These are phyloP conservation scores for Trichosanthes cucumerina DNA, from an alignment of 306 rosid species.

Conservation along the genomic window DNA sequence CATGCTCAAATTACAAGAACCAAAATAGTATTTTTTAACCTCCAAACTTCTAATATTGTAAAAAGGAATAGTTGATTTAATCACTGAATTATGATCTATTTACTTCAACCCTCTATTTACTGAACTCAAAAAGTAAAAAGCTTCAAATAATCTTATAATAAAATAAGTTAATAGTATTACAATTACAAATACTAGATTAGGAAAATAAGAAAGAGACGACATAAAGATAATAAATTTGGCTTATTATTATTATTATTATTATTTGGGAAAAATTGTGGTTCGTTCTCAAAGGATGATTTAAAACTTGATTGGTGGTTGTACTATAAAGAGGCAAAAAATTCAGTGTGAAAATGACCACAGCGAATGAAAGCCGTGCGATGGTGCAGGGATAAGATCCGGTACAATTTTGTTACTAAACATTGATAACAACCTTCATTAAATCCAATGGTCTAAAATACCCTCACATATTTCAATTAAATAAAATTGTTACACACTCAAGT, in stretches of 20 bases:
- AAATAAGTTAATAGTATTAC: too few species aligned
- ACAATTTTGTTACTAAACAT: neutral
- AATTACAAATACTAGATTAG: neutral
- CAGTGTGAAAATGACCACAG: neutral
- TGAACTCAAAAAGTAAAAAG: too few species aligned
- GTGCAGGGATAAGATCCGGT: slow-evolving; percentile 1
- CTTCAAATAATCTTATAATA: too few species aligned
- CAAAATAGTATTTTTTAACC: too few species aligned
- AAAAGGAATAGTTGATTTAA: too few species aligned
- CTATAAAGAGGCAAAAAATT: neutral
- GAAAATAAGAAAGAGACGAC: neutral
- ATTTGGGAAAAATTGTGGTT: neutral
- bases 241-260: too few species aligned
- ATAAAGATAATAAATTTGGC: neutral
- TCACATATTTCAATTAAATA: neutral
- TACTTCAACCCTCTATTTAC: too few species aligned
- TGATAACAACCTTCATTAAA: neutral
- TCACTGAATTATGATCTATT: too few species aligned
- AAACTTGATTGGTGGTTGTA: neutral
- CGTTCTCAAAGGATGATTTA: neutral
- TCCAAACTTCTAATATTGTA: too few species aligned
- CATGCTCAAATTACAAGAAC: too few species aligned
- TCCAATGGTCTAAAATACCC: neutral
- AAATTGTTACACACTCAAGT: too few species aligned
- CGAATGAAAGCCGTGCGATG: neutral